Base-by-base conservation (phyloP, 202 grass and related monocot species). In the Carex arenaria region DNA sequence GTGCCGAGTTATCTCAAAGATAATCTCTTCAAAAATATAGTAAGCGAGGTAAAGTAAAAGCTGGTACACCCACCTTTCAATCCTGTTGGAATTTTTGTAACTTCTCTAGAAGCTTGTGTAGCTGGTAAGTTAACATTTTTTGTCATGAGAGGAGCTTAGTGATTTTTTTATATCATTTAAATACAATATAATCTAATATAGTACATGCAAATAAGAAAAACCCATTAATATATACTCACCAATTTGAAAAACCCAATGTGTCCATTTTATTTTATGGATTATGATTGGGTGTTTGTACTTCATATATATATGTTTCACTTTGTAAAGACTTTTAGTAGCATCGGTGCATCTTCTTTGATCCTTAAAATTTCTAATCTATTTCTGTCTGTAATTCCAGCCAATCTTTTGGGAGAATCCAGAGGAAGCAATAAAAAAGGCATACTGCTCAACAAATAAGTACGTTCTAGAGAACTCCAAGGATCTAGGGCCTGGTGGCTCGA, bases 401-500 rank as follows among this genome's bases (percentile, higher is more conserved):
- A 26, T 84, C 32, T 96, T 99, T 86, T 99, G 93, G 97, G 66
- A 30, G 76, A 86, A 88, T 55, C 87, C 90, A 59, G 6, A 82
- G 2, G 88, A 90, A 67, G 91, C 97, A 60, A 96, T 99, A 86
- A 96, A 86, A 80, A 94, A 78, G 72, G 97, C 97, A 23, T 99
- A 99, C 83, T 65, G 38, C 68, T 92, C 91, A 61, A 99, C 97
- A 72, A 99, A 99, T 75, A 99, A 89, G 76, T 90, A 88, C 70
- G 96, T 99, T 84, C 87, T 99, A 69, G 97, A 96, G 86, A 96
- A 99, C 88, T 18, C 85, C 31, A 94, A 86, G 62, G 85, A 94
- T 84, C 88, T 99, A 80, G 97, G 97, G 13, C 97, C 90, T 38
- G 97, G 97, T n/a, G 97, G 97, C 66, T 99, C 97, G 18, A 99